Percentiles rank a stretch among this genome's conserved stretches.
These are phyloP conservation scores for Quercus aquifolioides DNA, from an alignment of 306 rosid genomes.

Conservation along the genomic window DNA sequence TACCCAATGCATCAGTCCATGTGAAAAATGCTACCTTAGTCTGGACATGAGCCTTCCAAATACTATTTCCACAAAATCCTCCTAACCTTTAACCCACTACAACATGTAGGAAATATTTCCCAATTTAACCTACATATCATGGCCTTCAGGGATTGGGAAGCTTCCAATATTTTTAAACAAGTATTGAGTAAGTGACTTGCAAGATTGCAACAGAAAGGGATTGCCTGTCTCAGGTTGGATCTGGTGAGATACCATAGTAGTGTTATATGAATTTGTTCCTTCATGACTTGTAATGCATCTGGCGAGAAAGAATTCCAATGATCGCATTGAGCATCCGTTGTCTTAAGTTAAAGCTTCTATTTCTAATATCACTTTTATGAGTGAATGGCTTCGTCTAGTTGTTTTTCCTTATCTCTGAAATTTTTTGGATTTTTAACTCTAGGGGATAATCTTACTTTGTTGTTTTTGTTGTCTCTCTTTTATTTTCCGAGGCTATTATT, in stretches of 20 bases:
- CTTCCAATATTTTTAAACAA: background rate
- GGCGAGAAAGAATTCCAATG: background rate
- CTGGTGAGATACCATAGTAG: no score
- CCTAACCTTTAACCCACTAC: no score
- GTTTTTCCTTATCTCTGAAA: no score
- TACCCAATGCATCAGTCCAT: no score
- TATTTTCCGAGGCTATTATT: background rate
- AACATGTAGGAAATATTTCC: no score
- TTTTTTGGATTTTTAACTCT: background rate
- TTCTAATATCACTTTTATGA: background rate
- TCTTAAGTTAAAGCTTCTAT: background rate
- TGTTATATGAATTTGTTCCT: no score
- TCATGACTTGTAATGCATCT: no score
- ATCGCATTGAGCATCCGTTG: background rate
- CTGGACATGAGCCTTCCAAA: no score
- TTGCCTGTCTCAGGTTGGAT: background rate
- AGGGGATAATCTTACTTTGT: background rate
- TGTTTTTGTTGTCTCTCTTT: background rate
- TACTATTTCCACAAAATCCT: no score
- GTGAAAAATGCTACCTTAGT: no score
- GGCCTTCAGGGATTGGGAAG: background rate
- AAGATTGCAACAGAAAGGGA: background rate
- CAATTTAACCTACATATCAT: no score
- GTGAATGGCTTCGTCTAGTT: no score
- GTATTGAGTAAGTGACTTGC: background rate